Evolutionary conservation across 1,139 yeast species (phyloP).

Genomic region (Suhomyces choctaworum): DNA sequence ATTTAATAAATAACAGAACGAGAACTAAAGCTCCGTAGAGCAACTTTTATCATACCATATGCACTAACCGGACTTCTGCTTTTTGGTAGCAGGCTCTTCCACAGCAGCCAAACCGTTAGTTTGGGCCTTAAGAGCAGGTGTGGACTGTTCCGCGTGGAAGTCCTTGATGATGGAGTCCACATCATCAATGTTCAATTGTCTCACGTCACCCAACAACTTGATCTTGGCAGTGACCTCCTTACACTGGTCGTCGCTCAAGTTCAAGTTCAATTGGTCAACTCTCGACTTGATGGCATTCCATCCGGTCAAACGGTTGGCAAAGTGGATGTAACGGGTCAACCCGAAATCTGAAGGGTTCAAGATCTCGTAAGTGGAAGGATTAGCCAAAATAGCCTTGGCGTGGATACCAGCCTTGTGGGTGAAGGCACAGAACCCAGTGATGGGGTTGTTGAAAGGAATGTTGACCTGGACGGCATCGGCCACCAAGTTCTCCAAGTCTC

Average conservation of each 20-base stretch:
- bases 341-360: slow-evolving; percentile 60
- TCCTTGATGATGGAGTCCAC: slow-evolving; percentile 51
- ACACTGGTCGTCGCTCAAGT: slow-evolving; percentile 56
- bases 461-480: slow-evolving; percentile 61
- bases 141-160: slow-evolving; percentile 39
- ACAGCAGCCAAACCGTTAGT: slow-evolving; percentile 23
- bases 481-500: slow-evolving; percentile 57
- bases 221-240: slow-evolving; percentile 56
- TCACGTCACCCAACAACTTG: slow-evolving; percentile 56
- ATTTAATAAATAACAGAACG: slow-evolving; percentile 8
- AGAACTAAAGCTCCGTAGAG: slow-evolving; percentile 10
- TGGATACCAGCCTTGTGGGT: slow-evolving; percentile 65
- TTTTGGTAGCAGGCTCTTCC: slow-evolving; percentile 37
- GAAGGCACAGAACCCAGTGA: slow-evolving; percentile 63
- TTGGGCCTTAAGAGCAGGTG: slow-evolving; percentile 24
- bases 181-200: slow-evolving; percentile 49
- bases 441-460: slow-evolving; percentile 60
- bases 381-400: slow-evolving; percentile 60
- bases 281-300: slow-evolving; percentile 53
- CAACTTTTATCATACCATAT: slow-evolving; percentile 7
- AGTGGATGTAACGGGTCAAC: slow-evolving; percentile 56
- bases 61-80: slow-evolving; percentile 34
- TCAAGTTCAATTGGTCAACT: slow-evolving; percentile 49
- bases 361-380: slow-evolving; percentile 61
- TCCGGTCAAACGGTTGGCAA: slow-evolving; percentile 60